Base-by-base conservation (phyloP, 331 rosid species). In the Arachis monticola region DNA sequence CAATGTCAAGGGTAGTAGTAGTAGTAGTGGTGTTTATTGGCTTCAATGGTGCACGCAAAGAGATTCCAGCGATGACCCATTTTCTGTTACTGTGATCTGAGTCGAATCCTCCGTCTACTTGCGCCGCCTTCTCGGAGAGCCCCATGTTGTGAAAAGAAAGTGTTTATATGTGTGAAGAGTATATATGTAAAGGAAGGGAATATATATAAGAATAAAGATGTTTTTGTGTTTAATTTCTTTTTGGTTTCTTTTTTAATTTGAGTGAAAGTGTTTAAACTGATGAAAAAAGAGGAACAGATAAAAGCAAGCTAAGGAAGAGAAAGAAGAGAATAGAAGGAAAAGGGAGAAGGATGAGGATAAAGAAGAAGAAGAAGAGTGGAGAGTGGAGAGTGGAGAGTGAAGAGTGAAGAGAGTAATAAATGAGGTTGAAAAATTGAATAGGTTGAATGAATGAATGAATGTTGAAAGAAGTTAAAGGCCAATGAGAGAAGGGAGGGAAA, bases 1-100 rank as follows among this genome's bases (percentile, higher is more conserved):
- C 22, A 52, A 52, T 35, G 40, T 32, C 57, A 50, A 2, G 1
- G 4, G n/a, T 63, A 1, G 70, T 70, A 48, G 12, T 12, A 4
- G 22, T 64, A 0, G 83, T 60, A 1, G 67, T 70, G 5, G 93
- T 85, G 66, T 61, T 75, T 40, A 94, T 76, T 0, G 91, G 89
- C 84, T 88, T 82, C 69, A 94, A 76, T 10, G 98, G 96, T 2
- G 89, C 68, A 5, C 87, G 86, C 55, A 82, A 57, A 5, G 84
- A 74, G 42, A 90, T 87, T 82, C 91, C 97, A 65, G 91, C 88
- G 8, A 94, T 76, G 31, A 83, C 88, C 93, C 95, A 85, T 76
- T 83, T 91, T 73, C 47, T 75, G 5, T 66, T 69, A 59, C 63
- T 69, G 55, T 55, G 64, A 30, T 87, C 90, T 3, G 92, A 75